Base-by-base conservation (phyloP, 140 eudicot genomes). In the Cichorium intybus region DNA sequence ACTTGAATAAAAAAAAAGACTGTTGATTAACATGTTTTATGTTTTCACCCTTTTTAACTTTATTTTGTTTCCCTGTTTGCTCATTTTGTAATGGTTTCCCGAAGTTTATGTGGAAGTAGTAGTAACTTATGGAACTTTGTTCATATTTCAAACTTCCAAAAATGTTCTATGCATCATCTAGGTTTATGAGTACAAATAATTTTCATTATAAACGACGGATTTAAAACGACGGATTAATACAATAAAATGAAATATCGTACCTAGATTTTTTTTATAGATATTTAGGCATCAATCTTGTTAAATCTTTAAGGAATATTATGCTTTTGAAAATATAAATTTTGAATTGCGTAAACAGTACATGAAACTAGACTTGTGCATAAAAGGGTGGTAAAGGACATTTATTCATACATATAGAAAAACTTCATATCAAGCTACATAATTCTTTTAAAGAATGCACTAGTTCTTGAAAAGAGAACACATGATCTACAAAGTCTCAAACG, bases 1-100 rank as follows among this genome's bases (percentile, higher is more conserved):
- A 11, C 8, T 15, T 39, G 53, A 76, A 80, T 71, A 83, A 76
- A 60, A 52, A 59, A 8, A 55, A 64, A 12, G 74, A 43, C 64
- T 24, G 31, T 41, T 62, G 60, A 37, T 62, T 63, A 31, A 53
- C 47, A 4, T 61, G 54, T 64, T 72, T 14, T 37, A 10, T 61
- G 53, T 60, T 62, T 71, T 71, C 53, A 20, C 48, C 68, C 37
- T 50, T 43, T 35, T 43, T 69, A 31, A n/a, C 52, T 43, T 51
- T 68, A 10, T 26, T 59, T 60, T 51, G 39, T 50, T 41, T 60
- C 48, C 33, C 46, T 34, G 54, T 75, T 51, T 7, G 18, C 24
- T 9, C 37, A 6, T 65, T 24, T 65, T 52, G 12, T 35, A 23
- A 64, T 12, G 0, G 54, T 6, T 48, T 56, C n/a, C 29, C 7